phyloP scores from a whole-genome alignment of 257 asterid genomes.

The Jacaranda copaia region DNA sequence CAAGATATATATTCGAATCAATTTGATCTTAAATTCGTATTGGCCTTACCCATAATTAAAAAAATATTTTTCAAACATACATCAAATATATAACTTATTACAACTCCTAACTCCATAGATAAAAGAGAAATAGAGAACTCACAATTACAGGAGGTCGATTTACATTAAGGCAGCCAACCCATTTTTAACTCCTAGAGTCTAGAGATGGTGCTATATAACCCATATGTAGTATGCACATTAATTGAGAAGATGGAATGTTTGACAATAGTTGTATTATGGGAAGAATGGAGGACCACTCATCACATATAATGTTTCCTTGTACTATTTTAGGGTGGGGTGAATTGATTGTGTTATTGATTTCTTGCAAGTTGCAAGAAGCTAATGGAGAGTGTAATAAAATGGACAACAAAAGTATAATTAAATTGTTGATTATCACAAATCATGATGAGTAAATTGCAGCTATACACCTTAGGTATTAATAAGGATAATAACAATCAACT shows the following conservation, averaged over 20 bases:
- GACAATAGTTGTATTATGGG: neutral
- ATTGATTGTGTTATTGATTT: slow-evolving; percentile 31
- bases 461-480: neutral
- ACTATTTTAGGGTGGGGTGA: slow-evolving; percentile 37
- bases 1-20: no score
- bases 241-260: slow-evolving; percentile 28
- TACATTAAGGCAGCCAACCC: neutral
- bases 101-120: neutral
- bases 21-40: no score
- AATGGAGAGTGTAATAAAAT: slow-evolving; percentile 23
- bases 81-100: no score
- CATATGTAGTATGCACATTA: slow-evolving; percentile 1
- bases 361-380: slow-evolving; percentile 30
- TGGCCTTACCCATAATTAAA: no score
- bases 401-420: slow-evolving; percentile 27
- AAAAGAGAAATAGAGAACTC: neutral
- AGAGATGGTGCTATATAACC: neutral
- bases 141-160: neutral
- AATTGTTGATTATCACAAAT: neutral
- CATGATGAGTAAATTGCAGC: slow-evolving; percentile 1
- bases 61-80: no score
- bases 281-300: slow-evolving; percentile 35
- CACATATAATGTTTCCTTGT: slow-evolving; percentile 14
- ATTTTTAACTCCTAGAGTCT: neutral
- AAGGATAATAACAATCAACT: no score